Conservation (phyloP, 2,329 filamentous ascomycete species). For the Fusarium virguliforme region DNA sequence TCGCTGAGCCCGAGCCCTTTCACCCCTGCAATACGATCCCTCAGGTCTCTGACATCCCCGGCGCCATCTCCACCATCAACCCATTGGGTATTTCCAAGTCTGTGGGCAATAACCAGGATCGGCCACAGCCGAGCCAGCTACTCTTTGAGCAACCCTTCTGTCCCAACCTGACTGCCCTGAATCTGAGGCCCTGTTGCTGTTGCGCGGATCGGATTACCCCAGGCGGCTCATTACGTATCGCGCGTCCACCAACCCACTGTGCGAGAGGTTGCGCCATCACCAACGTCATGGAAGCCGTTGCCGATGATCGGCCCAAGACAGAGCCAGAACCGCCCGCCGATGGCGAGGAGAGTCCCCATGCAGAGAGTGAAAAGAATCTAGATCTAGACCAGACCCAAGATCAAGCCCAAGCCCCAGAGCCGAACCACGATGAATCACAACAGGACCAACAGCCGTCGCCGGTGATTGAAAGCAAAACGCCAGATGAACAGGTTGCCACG, state of each 20-base stretch:
- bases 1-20: constrained; percentile 16
- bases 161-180: neutral
- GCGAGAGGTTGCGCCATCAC: neutral
- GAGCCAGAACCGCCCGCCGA: constrained; percentile 24
- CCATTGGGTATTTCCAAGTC: constrained; percentile 24
- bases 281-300: constrained; percentile 31
- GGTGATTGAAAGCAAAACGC: constrained; percentile 11
- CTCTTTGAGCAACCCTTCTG: neutral
- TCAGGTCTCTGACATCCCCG: constrained; percentile 24
- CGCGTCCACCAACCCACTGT: neutral
- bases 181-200: neutral
- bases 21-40: constrained; percentile 32
- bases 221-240: constrained; percentile 7
- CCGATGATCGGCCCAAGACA: constrained; percentile 21
- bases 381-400: constrained; percentile 27
- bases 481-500: constrained; percentile 18
- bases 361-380: constrained; percentile 18
- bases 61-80: constrained; percentile 25
- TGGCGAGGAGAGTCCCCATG: constrained; percentile 7
- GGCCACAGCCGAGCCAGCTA: neutral
- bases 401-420: constrained; percentile 24
- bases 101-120: constrained; percentile 21
- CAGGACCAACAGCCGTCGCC: constrained; percentile 16
- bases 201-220: neutral
- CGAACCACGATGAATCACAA: constrained; percentile 17